Conservation (phyloP, 345 rosid species). For the Geranium rotundifolium region DNA sequence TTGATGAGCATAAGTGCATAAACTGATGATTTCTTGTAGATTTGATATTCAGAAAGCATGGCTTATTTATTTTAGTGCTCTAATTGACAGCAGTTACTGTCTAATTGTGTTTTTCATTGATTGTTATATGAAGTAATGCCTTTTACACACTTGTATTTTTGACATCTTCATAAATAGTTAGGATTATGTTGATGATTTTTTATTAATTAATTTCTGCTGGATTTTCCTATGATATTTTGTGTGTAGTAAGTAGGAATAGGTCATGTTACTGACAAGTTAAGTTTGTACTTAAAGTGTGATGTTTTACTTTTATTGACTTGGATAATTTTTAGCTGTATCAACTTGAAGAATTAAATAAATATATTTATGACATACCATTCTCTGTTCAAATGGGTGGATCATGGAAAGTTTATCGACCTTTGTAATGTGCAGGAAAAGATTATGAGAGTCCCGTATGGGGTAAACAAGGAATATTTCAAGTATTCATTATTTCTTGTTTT, state of each 20-base stretch:
- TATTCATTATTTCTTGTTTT: slow-evolving; percentile 85
- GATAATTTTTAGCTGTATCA: neutral
- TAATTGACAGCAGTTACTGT: neutral
- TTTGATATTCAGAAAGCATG: neutral
- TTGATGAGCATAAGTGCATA: no score
- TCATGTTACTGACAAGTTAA: neutral
- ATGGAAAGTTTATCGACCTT: neutral
- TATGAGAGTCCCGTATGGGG: slow-evolving; percentile 85
- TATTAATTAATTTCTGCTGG: slow-evolving; percentile 3
- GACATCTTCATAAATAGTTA: no score
- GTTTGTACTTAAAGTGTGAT: neutral
- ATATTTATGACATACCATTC: neutral
- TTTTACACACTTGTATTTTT: no score
- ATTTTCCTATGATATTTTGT: neutral
- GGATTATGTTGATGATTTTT: no score
- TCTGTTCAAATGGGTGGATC: neutral
- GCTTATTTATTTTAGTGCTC: neutral
- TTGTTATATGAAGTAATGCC: neutral
- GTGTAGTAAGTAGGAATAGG: neutral
- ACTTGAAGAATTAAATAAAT: neutral
- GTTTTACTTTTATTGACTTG: neutral
- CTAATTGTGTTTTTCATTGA: neutral
- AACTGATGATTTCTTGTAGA: neutral
- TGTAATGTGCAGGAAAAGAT: slow-evolving; percentile 57
- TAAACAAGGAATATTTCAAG: slow-evolving; percentile 60